Conservation (phyloP, 2,329 filamentous ascomycete species). For the Xylaria multiplex region DNA sequence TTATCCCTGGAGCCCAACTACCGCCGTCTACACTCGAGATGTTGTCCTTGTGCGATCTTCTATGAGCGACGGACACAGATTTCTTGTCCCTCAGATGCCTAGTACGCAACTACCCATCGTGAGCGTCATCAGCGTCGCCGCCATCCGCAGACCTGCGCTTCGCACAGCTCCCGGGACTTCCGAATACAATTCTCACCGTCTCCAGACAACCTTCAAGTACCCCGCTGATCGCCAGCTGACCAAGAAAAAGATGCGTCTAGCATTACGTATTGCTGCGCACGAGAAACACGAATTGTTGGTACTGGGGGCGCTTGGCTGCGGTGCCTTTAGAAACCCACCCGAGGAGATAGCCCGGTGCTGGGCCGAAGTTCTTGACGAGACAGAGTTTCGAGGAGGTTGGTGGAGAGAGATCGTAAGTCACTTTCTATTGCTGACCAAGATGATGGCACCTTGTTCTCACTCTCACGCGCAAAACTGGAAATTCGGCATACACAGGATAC, state of each 20-base stretch:
- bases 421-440: not conserved
- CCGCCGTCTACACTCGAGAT: constrained; percentile 48
- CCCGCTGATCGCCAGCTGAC: constrained; percentile 61
- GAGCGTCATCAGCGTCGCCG: constrained; percentile 56
- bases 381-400: constrained; percentile 71
- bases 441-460: not conserved
- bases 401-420: constrained; percentile 54
- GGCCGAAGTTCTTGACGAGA: constrained; percentile 67
- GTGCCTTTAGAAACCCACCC: constrained; percentile 71
- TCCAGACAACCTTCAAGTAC: constrained; percentile 52
- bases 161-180: constrained; percentile 16
- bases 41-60: constrained; percentile 48
- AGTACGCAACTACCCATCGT: constrained; percentile 50
- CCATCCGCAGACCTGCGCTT: constrained; percentile 33
- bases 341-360: constrained; percentile 71
- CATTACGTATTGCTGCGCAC: constrained; percentile 67
- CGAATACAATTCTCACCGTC: constrained; percentile 30
- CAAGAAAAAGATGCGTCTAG: constrained; percentile 70
- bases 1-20: constrained; percentile 41
- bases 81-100: constrained; percentile 40
- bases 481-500: not conserved
- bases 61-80: constrained; percentile 40
- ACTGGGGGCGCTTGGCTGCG: constrained; percentile 75
- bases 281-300: constrained; percentile 68
- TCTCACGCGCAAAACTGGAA: no score